Base-by-base conservation (phyloP, 2,329 filamentous ascomycete genomes). In the Trichoderma citrinoviride region DNA sequence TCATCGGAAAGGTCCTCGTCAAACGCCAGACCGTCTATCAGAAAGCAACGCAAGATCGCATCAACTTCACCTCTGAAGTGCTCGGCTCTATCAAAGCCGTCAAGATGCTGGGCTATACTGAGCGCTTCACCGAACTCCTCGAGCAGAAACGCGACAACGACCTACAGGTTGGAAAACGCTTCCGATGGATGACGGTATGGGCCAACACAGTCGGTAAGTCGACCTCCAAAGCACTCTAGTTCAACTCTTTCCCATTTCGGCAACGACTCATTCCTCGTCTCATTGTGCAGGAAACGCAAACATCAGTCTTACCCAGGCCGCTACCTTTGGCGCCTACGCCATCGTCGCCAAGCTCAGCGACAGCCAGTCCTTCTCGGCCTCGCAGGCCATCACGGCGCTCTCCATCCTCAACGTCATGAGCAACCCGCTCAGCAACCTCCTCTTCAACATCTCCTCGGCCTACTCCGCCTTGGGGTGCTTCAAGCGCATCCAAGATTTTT, bases 21-120 rank as follows among this genome's bases (percentile, higher is more conserved):
- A 65, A 67, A 1, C 70, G 73, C 5, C 73, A 74, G n/a, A 74
- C 69, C 2, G 56, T 65, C 7, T 76, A 74, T 57, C 74, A 74
- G 54, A 71, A 75, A 10, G 71, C 74, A n/a, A 75, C 73, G 0
- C 74, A 76, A 23, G 68, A 68, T 12, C 73, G 75, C 5, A 75
- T 76, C 50, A 76, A 75, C 21, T 71, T 76, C 15, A 77, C 73
- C 1, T 72, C 74, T 0, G 72, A 75, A 27, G 70, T 75, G 2
- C 64, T 77, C 7, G 65, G 71, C 3, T 75, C 73, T 0, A 72
- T 76, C 27, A 76, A 76, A 17, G 67, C 72, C 0, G 70, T 75
- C n/a, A 77, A 77, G 55, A 76, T 77, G 73, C 68, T 76, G 1
- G 74, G 74, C 0, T 68, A 72, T 7, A 69, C 74, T 1, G 72